Base-by-base conservation (phyloP, 2,329 filamentous ascomycete genomes). In the Calonectria naviculata region DNA sequence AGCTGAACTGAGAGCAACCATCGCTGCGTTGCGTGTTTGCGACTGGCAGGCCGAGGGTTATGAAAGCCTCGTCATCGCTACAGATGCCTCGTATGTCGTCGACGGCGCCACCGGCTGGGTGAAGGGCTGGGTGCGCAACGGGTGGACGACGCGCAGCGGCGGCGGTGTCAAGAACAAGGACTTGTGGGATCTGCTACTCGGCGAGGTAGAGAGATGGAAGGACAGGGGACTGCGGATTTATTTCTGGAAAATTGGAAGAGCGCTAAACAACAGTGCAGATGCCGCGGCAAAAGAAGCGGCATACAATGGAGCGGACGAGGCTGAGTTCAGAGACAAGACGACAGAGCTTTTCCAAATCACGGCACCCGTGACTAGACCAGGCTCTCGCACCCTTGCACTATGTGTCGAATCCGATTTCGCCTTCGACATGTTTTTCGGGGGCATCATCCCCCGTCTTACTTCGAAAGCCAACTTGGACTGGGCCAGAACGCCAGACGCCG, bases 181-280 rank as follows among this genome's bases (percentile, higher is more conserved):
- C 70, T 71, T 90, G 26, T 91, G 89, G 87, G 79, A 89, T 74
- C 71, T 79, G 17, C 77, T 90, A 3, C 79, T 89, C 12, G 81
- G 81, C 0, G 82, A 86, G 64, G 70, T 84, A 2, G 84, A 86
- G 71, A 70, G 72, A 28, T 73, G 62, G 24, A 28, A 80, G 4
- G 73, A 77, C 0, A 0, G 60, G 0, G 83, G 83, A 0, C 42
- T 87, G 28, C 67, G 74, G 8, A 78, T 89, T n/a, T 34, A 80
- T 44, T 85, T 90, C 73, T 89, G 87, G 87, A 80, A 75, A 58
- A 87, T 90, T 38, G 82, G 83, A 3, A 80, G 84, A 42, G 79
- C 83, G 17, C 82, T 73, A 76, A 89, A 89, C 73, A 61, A 34
- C 1, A 71, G 75, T 38, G 87, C 87, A 0, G 85, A 88, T 75